Base-by-base conservation (phyloP, 106 monocot genomes). In the Dioscorea dumetorum region DNA sequence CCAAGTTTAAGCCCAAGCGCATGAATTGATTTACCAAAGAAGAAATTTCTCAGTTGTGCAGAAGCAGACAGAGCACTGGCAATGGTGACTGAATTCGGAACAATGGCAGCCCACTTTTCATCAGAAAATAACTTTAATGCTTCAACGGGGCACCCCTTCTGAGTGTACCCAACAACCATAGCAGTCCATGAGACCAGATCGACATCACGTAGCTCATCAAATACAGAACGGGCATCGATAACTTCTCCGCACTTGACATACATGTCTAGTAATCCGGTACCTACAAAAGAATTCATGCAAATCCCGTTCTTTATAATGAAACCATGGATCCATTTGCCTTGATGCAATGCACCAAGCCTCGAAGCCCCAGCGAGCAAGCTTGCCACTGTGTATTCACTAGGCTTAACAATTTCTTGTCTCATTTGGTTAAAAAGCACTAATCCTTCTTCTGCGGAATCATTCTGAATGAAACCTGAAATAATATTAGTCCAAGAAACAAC, bases 291-390 rank as follows among this genome's bases (percentile, higher is more conserved):
- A 53, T 82, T 77, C 68, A 53, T 61, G 7, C 3, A 16, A 60
- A 82, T 70, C 12, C 76, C 79, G 35, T 20, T 4, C 68, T 89
- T 89, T 51, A 82, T 66, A 28, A 69, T 51, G 35, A 51, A 74
- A 12, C 85, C 79, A 70, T 89, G 88, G 32, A 82, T 35, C 84
- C 88, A 89, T 64, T 72, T 84, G 52, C 88, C 88, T 72, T 85
- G 85, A 49, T 73, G 76, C 67, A 74, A 74, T 49, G 76, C 57
- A 22, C 63, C 73, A 14, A 79, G 24, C 48, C 50, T 62, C 6
- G 88, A 69, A 51, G 85, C 82, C 12, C 79, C 84, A 1, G 66
- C 69, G 5, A 85, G 71, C 31, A 85, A 64, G 67, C 69, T 77
- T 10, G 28, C 81, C 50, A 80, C 57, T 0, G 82, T 89, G 74